Conservation (phyloP, 805 yeast species). For the Kluyveromyces dobzhanskii region DNA sequence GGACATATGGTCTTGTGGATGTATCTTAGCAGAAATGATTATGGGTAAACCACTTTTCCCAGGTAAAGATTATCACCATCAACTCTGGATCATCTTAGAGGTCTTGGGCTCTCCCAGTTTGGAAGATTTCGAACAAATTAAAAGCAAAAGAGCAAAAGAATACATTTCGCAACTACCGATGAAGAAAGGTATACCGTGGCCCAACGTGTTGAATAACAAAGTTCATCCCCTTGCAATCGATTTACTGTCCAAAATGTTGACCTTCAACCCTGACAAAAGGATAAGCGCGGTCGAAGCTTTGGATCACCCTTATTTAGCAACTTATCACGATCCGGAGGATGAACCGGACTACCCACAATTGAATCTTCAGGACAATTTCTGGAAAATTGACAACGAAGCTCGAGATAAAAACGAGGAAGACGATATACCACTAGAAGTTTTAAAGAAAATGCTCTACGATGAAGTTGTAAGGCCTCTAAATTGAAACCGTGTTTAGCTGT, state of each 20-base stretch:
- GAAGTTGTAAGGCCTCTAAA: conserved; percentile 57
- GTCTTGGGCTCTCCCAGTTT: conserved; percentile 64
- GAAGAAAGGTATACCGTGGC: conserved; percentile 44
- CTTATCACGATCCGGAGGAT: conserved; percentile 65
- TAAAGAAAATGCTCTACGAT: conserved; percentile 68
- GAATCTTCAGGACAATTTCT: conserved; percentile 31
- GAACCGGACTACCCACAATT: conserved; percentile 45
- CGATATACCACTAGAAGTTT: conserved; percentile 61
- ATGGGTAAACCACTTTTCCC: conserved; percentile 60
- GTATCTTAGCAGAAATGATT: conserved; percentile 65
- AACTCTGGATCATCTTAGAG: conserved; percentile 55
- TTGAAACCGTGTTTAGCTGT: too few relatives aligned
- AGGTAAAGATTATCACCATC: conserved; percentile 67
- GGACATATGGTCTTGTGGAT: conserved; percentile 77
- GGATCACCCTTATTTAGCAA: conserved; percentile 59
- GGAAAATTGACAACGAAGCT: conserved; percentile 34
- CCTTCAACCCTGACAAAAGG: conserved; percentile 68
- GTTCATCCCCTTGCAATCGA: conserved; percentile 45
- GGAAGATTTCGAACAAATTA: conserved; percentile 67
- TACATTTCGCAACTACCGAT: conserved; percentile 63
- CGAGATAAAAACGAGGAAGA: conserved; percentile 43
- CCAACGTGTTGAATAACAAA: conserved; percentile 21
- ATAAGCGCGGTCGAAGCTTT: conserved; percentile 69
- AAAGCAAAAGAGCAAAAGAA: conserved; percentile 67
- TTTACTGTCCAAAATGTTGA: conserved; percentile 57